These are phyloP conservation scores for Aspergillus heteromorphus DNA, from an alignment of 495 filamentous ascomycete genomes.

Conservation along the genomic window DNA sequence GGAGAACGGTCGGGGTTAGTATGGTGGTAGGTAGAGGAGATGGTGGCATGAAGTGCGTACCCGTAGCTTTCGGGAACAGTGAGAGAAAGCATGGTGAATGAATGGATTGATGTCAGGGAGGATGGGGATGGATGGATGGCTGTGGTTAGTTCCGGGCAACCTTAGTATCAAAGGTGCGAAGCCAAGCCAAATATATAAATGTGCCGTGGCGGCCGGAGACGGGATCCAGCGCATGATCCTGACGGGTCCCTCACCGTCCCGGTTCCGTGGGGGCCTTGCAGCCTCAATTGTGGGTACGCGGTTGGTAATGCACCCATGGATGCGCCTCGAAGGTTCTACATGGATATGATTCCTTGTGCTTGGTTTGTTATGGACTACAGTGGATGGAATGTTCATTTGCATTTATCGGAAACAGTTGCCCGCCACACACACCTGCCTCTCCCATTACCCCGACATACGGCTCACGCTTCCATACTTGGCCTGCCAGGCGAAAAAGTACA, in stretches of 20 bases:
- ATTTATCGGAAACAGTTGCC: neutral
- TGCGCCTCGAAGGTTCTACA: neutral
- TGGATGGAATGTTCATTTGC: too few relatives aligned
- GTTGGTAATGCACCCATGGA: neutral
- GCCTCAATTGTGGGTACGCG: neutral
- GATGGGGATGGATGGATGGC: neutral
- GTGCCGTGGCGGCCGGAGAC: neutral
- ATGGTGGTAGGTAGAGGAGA: neutral
- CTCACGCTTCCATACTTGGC: conserved; percentile 86
- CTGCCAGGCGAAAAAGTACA: conserved; percentile 98
- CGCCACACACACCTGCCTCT: neutral
- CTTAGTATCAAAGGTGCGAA: too few relatives aligned
- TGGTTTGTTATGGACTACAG: too few relatives aligned
- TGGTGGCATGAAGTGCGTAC: conserved; percentile 20
- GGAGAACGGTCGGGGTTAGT: neutral
- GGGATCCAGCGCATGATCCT: neutral
- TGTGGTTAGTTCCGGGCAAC: too few relatives aligned
- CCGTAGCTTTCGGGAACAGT: conserved; percentile 46
- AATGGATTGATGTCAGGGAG: neutral
- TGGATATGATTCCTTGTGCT: too few relatives aligned
- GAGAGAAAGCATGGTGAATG: conserved; percentile 33
- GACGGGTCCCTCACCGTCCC: neutral
- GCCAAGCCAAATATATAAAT: too few relatives aligned
- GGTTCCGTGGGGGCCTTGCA: neutral
- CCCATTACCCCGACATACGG: conserved; percentile 19